phyloP scores from a whole-genome alignment of 2,329 filamentous ascomycete species.

The Monilinia polystroma region DNA sequence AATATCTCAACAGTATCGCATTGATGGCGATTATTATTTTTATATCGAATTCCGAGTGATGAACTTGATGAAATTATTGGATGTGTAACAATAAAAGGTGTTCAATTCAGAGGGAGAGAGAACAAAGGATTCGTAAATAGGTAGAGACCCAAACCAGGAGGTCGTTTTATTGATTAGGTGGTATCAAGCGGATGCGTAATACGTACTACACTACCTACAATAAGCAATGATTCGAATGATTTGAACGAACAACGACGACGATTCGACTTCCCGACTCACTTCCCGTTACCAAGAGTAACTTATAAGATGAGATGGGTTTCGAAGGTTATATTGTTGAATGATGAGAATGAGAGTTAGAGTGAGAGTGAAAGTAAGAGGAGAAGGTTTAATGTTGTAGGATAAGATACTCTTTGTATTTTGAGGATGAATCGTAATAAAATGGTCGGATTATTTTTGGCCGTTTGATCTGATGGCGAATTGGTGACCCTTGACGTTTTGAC shows the following conservation, averaged over 20 bases:
- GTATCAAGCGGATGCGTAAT: slow-evolving; percentile 15
- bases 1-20: slow-evolving; percentile 29
- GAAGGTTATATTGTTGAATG: not conserved
- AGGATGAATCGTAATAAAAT: no score
- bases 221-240: not conserved
- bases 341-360: not conserved
- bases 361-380: no score
- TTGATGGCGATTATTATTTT: slow-evolving; percentile 24
- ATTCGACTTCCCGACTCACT: not conserved
- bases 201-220: not conserved
- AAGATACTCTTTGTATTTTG: no score
- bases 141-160: not conserved
- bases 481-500: slow-evolving; percentile 12
- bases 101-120: slow-evolving; percentile 2
- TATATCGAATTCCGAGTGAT: not conserved
- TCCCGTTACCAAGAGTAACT: not conserved
- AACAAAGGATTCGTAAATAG: slow-evolving; percentile 16
- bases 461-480: slow-evolving; percentile 20
- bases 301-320: not conserved
- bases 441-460: no score
- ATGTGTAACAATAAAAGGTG: slow-evolving; percentile 10
- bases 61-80: not conserved
- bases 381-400: no score
- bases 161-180: slow-evolving; percentile 7
- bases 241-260: no score